phyloP scores from a whole-genome alignment of 1,284 basidiomycete species.

The Ustilago esculenta region DNA sequence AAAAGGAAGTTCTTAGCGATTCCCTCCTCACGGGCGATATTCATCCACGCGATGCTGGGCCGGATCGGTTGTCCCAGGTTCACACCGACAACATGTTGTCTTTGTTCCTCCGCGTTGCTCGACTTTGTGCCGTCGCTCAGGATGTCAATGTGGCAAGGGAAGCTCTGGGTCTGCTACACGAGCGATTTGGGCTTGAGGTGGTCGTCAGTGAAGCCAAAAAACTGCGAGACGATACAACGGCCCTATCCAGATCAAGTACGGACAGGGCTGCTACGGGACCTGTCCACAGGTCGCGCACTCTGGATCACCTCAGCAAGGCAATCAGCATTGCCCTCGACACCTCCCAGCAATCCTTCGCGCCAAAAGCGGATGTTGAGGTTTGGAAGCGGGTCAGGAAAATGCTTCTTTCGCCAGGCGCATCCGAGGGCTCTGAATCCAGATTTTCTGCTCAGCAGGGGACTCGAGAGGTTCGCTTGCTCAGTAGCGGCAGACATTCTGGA shows the following conservation, averaged over 20 bases:
- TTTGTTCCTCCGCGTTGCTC: slow-evolving; percentile 16
- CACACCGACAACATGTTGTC: slow-evolving; percentile 11
- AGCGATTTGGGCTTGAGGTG: slow-evolving; percentile 13
- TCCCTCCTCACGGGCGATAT: not conserved
- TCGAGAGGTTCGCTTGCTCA: too few species aligned
- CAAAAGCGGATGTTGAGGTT: slow-evolving; percentile 28
- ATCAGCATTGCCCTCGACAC: slow-evolving; percentile 25
- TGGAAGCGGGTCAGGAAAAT: slow-evolving; percentile 28
- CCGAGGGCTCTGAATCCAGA: not conserved
- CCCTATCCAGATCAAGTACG: not conserved
- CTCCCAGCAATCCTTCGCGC: slow-evolving; percentile 21
- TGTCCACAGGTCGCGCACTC: slow-evolving; percentile 3
- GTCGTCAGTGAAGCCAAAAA: not conserved
- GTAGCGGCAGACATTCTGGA: not conserved
- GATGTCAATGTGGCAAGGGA: slow-evolving; percentile 19
- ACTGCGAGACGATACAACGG: not conserved
- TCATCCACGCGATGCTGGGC: not conserved
- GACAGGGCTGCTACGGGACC: slow-evolving; percentile 23
- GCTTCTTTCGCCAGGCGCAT: slow-evolving; percentile 4
- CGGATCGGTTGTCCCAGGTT: not conserved
- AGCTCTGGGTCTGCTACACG: slow-evolving; percentile 19
- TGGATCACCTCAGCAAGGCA: slow-evolving; percentile 1
- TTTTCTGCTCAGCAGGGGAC: not conserved
- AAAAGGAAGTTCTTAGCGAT: not conserved
- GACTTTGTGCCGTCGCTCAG: not conserved